Conservation (phyloP, 371 early-diverging fungal species). For the Lichtheimia ramosa region DNA sequence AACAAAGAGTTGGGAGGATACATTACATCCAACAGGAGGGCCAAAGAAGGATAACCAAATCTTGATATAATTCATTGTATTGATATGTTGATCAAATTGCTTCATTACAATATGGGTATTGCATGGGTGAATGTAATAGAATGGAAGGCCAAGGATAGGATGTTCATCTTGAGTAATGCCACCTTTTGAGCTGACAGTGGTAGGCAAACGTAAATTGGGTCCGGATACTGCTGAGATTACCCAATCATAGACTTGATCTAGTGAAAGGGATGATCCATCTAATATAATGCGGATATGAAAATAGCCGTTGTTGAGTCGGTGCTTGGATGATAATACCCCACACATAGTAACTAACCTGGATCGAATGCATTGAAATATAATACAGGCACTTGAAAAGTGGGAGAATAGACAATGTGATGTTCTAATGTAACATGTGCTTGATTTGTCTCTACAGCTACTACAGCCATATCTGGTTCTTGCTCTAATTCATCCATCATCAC, state of each 20-base stretch:
- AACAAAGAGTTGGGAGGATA: constrained; percentile 8
- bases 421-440: constrained; percentile 34
- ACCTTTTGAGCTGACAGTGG: constrained; percentile 12
- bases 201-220: background rate
- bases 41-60: constrained; percentile 40
- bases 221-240: constrained; percentile 28
- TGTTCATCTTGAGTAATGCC: constrained; percentile 58
- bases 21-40: constrained; percentile 21
- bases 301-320: background rate
- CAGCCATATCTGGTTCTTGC: constrained; percentile 6
- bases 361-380: constrained; percentile 63
- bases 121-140: constrained; percentile 73
- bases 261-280: constrained; percentile 46
- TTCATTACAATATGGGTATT: constrained; percentile 64
- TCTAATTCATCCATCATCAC: background rate
- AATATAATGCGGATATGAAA: background rate
- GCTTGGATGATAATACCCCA: background rate
- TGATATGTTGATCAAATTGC: constrained; percentile 24
- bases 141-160: constrained; percentile 59
- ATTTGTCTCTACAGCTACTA: background rate
- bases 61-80: constrained; percentile 24
- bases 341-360: constrained; percentile 35
- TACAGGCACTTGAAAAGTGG: constrained; percentile 70
- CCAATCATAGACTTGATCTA: constrained; percentile 47
- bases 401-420: constrained; percentile 71